Evolutionary conservation across 108 stramenopile genomes (phyloP), one percentile per base, ranked within the genome.

Genomic region (Licmophora abbreviata): DNA sequence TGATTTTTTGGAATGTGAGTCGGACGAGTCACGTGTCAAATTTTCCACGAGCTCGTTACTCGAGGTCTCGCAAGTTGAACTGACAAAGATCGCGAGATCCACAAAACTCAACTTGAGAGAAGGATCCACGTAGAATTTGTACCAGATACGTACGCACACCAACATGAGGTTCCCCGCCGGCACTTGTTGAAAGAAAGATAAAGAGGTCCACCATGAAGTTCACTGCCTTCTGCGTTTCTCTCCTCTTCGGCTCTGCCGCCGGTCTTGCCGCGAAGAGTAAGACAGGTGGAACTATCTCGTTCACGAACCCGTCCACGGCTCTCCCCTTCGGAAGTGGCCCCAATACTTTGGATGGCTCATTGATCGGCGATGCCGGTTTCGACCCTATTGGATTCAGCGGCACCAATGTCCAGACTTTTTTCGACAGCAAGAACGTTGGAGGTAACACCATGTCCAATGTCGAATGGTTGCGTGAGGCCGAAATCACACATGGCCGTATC

Each of bases 401-500:
- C 69, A 81, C 68, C 45, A 88, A 92, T 46, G 74, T 66, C 35
- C 43, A 48, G 21, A 1, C 66, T 1, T 85, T 70, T 73, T 84
- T 88, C 71, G 64, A 77, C 32, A 64, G 70, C 18, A 63, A 74
- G 54, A 29, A 47, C 4, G 29, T 54, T 23, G 49, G 31, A n/a
- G 34, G 59, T 35, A 48, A 57, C 44, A 56, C 76, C 68, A 77
- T 79, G 59, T 77, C 58, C 20, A 73, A 79, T 55, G 56, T 92
- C 18, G 49, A 68, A 48, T 97, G 94, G 93, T 93, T 89, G 66
- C 91, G 94, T 64, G 96, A 97, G 69, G 93, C 96, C 49, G 96
- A 97, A 78, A 60, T 97, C 46, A 89, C 78, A 33, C 96, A 97
- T 81, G 96, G 96, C 67, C 95, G 96, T 73, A 93, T 95, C 37